Evolutionary conservation across 2,329 filamentous ascomycete species (phyloP), one percentile per base, ranked within the genome.

Genomic region (Trichoderma sp.): DNA sequence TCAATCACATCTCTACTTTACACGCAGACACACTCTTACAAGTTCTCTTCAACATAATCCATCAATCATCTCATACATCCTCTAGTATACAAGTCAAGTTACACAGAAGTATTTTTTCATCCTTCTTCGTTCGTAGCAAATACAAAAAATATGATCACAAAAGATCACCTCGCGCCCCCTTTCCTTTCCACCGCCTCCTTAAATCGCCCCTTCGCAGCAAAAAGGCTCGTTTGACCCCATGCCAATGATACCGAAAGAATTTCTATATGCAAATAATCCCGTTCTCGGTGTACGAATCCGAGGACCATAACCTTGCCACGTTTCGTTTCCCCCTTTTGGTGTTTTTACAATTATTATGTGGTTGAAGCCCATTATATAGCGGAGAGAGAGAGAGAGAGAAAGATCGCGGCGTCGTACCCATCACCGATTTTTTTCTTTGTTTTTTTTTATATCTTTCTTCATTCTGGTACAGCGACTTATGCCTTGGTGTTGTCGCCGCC

Each of bases 401-500:
- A 41, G 14, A 64, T 27, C 24, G 33, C 63, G 53, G 53, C 41
- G 29, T 45, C 60, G 11, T 27, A 27, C 35, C 21, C 38, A 38
- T 64, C 69, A 56, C 29, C 60, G 11, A 6, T 64, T 27, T 45
- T 45, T 24, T n/a, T 9, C 14, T 6, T n/a, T 38, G 14, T 31
- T 62, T 41, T 53, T 38, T 29, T 63, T n/a, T n/a, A n/a, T 59
- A n/a, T 27, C 27, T 59, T 33, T 71, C 27, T 62, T 62, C 18
- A 63, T 63, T 21, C 18, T n/a, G 29, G 59, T 21, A 31, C 53
- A 21, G 31, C 9, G 18, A 50, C 33, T 78, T 21, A 79, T 8
- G 77, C 77, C 75, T 78, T 80, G 71, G 77, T 77, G 14, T 76
- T 74, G 68, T 50, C 59, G 66, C 45, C 59, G 12, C 62, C 67